Percentiles rank a stretch among this genome's conserved stretches.
These are phyloP conservation scores for Tanacetum coccineum DNA, from an alignment of 129 eudicot genomes.

Conservation along the genomic window DNA sequence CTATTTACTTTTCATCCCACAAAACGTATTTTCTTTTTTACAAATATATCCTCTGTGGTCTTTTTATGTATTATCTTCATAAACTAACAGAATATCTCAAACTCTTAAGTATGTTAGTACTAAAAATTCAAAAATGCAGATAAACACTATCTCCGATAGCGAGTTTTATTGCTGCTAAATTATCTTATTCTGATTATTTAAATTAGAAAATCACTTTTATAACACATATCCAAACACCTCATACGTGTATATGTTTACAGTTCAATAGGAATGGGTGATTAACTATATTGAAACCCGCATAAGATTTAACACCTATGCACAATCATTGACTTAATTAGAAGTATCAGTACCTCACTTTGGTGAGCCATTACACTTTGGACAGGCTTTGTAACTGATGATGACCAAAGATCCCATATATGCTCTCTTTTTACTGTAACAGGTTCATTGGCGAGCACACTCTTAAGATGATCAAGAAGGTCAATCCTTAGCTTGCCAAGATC, in stretches of 20 bases:
- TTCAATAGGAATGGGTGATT: not conserved
- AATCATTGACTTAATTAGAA: too few relatives aligned
- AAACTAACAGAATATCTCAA: not conserved
- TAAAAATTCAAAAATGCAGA: not conserved
- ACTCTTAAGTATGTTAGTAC: not conserved
- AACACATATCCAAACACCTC: not conserved
- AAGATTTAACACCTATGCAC: too few relatives aligned
- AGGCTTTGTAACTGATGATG: slow-evolving; percentile 69
- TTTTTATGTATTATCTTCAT: not conserved
- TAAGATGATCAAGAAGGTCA: slow-evolving; percentile 79
- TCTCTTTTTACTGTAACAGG: slow-evolving; percentile 81
- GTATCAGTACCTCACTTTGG: too few relatives aligned
- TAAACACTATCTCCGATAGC: not conserved
- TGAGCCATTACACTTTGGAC: slow-evolving; percentile 67
- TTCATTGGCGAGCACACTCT: slow-evolving; percentile 78
- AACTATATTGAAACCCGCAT: too few relatives aligned
- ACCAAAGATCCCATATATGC: slow-evolving; percentile 87
- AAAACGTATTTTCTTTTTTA: too few relatives aligned
- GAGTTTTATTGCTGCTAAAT: not conserved
- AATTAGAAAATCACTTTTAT: not conserved
- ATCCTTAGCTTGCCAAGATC: slow-evolving; percentile 85
- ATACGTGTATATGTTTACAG: not conserved
- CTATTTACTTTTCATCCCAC: too few relatives aligned
- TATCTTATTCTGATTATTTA: not conserved
- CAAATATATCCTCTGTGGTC: not conserved